These are phyloP conservation scores for Backusella psychrophila DNA, from an alignment of 192 early-diverging fungal genomes.

Conservation along the genomic window DNA sequence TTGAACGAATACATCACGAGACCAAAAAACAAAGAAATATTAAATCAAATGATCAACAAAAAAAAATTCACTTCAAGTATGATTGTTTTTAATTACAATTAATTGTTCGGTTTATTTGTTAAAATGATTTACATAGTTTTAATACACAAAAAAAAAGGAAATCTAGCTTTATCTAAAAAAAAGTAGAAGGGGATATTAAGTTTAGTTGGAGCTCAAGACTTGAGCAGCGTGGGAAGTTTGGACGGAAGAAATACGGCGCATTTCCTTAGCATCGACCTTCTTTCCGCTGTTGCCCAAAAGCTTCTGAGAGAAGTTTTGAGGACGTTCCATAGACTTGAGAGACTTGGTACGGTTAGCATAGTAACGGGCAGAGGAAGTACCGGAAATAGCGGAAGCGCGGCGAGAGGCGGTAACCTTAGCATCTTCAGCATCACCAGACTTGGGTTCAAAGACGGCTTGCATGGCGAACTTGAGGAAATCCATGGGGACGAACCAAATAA, in stretches of 20 bases:
- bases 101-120: too few species aligned
- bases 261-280: conserved; percentile 58
- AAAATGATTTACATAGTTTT: neutral
- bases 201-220: conserved; percentile 22
- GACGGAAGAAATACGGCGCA: conserved; percentile 71
- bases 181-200: conserved; percentile 4
- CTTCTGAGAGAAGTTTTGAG: conserved; percentile 31
- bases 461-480: conserved; percentile 80
- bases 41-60: too few species aligned
- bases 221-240: conserved; percentile 43
- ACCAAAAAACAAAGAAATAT: too few species aligned
- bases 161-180: conserved; percentile 5
- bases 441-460: conserved; percentile 57
- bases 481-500: conserved; percentile 75
- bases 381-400: conserved; percentile 29
- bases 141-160: neutral
- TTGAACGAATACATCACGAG: too few species aligned
- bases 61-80: too few species aligned
- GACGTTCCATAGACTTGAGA: conserved; percentile 30
- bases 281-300: conserved; percentile 53
- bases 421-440: conserved; percentile 19
- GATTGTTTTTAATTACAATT: too few species aligned
- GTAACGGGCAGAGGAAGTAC: conserved; percentile 35
- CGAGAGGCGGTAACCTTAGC: conserved; percentile 19
- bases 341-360: conserved; percentile 36